These are phyloP conservation scores for Zygnema circumcarinatum DNA, from an alignment of 139 green algal genomes.

Conservation along the genomic window DNA sequence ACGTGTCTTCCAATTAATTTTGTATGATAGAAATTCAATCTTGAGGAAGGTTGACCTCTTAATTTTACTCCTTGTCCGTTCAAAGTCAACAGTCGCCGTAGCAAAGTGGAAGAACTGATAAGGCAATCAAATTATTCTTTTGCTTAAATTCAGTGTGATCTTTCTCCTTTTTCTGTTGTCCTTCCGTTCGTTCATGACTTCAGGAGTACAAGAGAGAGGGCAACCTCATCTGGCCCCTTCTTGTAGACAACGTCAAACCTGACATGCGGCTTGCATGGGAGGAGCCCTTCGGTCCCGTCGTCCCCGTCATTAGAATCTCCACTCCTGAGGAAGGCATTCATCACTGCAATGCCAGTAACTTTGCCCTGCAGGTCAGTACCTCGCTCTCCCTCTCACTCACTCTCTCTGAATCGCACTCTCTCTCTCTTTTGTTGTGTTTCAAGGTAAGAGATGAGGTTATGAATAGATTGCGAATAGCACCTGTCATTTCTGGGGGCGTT, in stretches of 20 bases:
- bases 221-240: constrained; percentile 93
- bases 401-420: not conserved
- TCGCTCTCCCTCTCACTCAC: not conserved
- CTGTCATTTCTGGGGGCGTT: no score
- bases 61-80: no score
- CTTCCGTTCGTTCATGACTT: no score
- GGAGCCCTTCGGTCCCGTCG: constrained; percentile 95
- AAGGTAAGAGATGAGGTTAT: not conserved
- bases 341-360: constrained; percentile 85
- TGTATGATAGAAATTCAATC: no score
- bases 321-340: constrained; percentile 79
- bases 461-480: no score
- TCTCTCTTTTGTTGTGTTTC: not conserved
- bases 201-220: constrained; percentile 77
- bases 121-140: no score
- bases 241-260: constrained; percentile 87
- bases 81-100: no score
- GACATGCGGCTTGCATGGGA: constrained; percentile 94
- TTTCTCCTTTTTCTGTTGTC: no score
- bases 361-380: constrained; percentile 70
- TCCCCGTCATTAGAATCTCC: constrained; percentile 88
- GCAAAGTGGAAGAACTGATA: no score
- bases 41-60: no score
- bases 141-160: no score
- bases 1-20: no score